A percentile compares a stretch with the other conserved stretches of the same genome.
Evolutionary conservation across 768 basidiomycete genomes (phyloP).

Genomic region (Kockovaella imperatae): DNA sequence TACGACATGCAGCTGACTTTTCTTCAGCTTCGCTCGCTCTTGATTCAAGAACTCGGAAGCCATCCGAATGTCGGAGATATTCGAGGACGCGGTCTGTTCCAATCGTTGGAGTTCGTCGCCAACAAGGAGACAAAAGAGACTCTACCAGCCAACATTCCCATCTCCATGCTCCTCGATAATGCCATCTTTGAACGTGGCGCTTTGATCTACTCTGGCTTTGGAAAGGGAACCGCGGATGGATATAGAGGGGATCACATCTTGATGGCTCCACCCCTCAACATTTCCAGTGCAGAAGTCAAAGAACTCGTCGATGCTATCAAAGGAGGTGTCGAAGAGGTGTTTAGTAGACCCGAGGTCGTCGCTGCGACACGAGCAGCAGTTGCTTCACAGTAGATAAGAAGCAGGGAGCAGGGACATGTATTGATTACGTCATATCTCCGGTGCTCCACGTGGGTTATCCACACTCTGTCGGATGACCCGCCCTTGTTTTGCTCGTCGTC

Average conservation of each 20-base stretch:
- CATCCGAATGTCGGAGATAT: constrained; percentile 51
- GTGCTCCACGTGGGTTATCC: no score
- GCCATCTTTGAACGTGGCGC: constrained; percentile 47
- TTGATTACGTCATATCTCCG: no score
- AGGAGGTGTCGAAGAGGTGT: constrained; percentile 7
- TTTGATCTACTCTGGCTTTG: constrained; percentile 61
- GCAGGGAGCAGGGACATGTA: no score
- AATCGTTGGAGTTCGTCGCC: constrained; percentile 76
- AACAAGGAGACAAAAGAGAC: constrained; percentile 37
- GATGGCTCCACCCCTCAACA: constrained; percentile 73
- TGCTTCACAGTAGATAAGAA: no score
- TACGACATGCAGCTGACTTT: no score
- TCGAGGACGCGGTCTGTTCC: constrained; percentile 74
- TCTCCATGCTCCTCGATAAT: constrained; percentile 7
- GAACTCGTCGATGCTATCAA: constrained; percentile 10
- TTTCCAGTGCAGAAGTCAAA: constrained; percentile 54
- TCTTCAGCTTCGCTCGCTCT: no score
- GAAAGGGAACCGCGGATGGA: constrained; percentile 51
- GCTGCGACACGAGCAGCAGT: no score
- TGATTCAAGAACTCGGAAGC: no score
- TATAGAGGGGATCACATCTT: constrained; percentile 66
- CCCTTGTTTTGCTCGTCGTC: no score
- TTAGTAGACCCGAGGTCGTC: background rate
- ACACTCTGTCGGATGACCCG: no score
- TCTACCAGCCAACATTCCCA: constrained; percentile 4